These are phyloP conservation scores for Neocucurbitaria cava DNA, from an alignment of 2,329 filamentous ascomycete genomes.

Conservation along the genomic window DNA sequence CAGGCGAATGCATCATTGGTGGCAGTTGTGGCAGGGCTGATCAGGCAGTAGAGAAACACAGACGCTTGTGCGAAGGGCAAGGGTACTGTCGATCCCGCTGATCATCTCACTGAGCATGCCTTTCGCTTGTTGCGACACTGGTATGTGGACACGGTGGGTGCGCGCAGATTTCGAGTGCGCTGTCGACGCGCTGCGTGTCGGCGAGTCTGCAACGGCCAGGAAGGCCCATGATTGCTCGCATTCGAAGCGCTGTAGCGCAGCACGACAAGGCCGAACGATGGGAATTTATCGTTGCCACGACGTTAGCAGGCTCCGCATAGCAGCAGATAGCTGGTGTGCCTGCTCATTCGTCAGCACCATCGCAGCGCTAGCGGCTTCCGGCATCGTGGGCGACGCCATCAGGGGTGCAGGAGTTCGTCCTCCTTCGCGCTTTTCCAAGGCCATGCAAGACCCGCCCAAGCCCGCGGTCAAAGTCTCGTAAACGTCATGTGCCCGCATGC, in stretches of 20 bases:
- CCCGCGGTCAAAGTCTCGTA: conserved; percentile 26
- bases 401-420: conserved; percentile 29
- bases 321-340: conserved; percentile 2
- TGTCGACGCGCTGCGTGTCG: neutral
- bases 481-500: conserved; percentile 45
- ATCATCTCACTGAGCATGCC: conserved; percentile 22
- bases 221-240: conserved; percentile 9
- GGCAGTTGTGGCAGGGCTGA: conserved; percentile 41
- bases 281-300: conserved; percentile 32
- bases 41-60: conserved; percentile 44
- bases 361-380: conserved; percentile 31
- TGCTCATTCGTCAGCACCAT: conserved; percentile 21
- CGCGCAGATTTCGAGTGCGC: neutral
- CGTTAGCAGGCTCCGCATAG: conserved; percentile 22
- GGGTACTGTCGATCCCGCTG: conserved; percentile 39
- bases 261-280: conserved; percentile 12
- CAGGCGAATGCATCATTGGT: conserved; percentile 27
- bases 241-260: conserved; percentile 17
- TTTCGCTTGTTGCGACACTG: conserved; percentile 35
- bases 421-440: conserved; percentile 24
- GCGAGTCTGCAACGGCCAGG: neutral
- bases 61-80: conserved; percentile 33
- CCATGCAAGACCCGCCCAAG: conserved; percentile 37
- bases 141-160: conserved; percentile 5
- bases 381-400: conserved; percentile 27